Evolutionary conservation across 768 basidiomycete species (phyloP).

Genomic region (Suillus decipiens): DNA sequence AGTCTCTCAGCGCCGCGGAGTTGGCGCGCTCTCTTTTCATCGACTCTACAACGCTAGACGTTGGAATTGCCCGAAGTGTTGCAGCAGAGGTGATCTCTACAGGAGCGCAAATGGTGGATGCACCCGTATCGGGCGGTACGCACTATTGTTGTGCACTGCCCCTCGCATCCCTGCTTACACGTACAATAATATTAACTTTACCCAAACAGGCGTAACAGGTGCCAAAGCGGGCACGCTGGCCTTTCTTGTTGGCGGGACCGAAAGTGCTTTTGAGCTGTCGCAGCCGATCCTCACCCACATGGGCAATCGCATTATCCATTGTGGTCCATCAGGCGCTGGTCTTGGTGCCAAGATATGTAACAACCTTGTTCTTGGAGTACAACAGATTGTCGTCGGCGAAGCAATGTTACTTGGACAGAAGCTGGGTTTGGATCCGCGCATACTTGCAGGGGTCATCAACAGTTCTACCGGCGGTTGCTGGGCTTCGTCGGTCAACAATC

Average conservation of each 20-base stretch:
- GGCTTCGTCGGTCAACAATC: constrained; percentile 86
- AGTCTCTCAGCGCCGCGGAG: constrained; percentile 42
- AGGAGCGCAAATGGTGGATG: constrained; percentile 84
- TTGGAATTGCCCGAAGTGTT: constrained; percentile 68
- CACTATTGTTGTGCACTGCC: constrained; percentile 14
- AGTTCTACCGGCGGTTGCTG: constrained; percentile 83
- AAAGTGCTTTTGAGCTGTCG: constrained; percentile 55
- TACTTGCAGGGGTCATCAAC: constrained; percentile 84
- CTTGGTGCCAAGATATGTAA: constrained; percentile 91
- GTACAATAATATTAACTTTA: constrained; percentile 3
- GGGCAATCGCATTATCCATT: constrained; percentile 83
- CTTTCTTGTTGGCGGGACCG: constrained; percentile 87
- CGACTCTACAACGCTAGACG: constrained; percentile 91
- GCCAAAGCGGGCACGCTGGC: constrained; percentile 87
- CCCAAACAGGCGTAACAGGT: constrained; percentile 68
- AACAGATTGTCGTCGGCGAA: constrained; percentile 86
- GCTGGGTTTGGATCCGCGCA: constrained; percentile 74
- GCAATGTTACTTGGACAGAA: constrained; percentile 86
- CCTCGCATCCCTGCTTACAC: constrained; percentile 9
- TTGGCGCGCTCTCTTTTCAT: constrained; percentile 63
- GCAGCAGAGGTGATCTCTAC: constrained; percentile 50
- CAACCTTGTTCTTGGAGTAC: constrained; percentile 75
- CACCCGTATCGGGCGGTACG: constrained; percentile 91
- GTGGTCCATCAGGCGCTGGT: constrained; percentile 80
- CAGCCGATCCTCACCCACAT: constrained; percentile 65